These are phyloP conservation scores for Spiromastix sp. DNA, from an alignment of 2,329 filamentous ascomycete genomes.

Conservation along the genomic window DNA sequence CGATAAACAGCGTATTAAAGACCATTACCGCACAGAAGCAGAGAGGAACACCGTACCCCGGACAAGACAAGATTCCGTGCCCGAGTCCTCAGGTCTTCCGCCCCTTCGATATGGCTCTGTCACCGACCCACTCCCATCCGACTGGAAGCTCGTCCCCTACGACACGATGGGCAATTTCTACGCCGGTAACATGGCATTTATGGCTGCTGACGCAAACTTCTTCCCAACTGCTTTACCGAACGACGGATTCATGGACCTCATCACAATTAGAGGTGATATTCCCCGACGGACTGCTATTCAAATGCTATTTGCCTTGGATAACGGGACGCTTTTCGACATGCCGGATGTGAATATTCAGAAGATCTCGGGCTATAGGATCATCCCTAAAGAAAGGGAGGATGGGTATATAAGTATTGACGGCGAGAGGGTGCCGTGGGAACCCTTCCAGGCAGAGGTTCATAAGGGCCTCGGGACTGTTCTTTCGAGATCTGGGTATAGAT, in stretches of 20 bases:
- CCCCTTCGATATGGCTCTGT: conserved; percentile 68
- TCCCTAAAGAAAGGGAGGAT: conserved; percentile 57
- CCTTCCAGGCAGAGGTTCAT: conserved; percentile 87
- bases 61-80: conserved; percentile 24
- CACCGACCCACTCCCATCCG: conserved; percentile 62
- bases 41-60: conserved; percentile 19
- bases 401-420: conserved; percentile 94
- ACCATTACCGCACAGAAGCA: conserved; percentile 53
- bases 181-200: conserved; percentile 87
- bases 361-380: conserved; percentile 75
- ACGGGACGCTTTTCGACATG: conserved; percentile 68
- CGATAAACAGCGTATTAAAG: conserved; percentile 62
- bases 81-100: conserved; percentile 52
- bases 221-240: conserved; percentile 67
- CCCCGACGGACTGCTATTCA: conserved; percentile 54
- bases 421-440: conserved; percentile 73
- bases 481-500: conserved; percentile 60
- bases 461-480: conserved; percentile 73
- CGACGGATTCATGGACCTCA: conserved; percentile 77
- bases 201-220: conserved; percentile 79
- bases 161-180: conserved; percentile 87
- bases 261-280: conserved; percentile 70
- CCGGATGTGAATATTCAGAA: conserved; percentile 72
- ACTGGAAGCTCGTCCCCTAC: conserved; percentile 64
- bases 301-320: conserved; percentile 62